Evolutionary conservation across 2,329 filamentous ascomycete genomes (phyloP).

Genomic region (Apiospora sp.): DNA sequence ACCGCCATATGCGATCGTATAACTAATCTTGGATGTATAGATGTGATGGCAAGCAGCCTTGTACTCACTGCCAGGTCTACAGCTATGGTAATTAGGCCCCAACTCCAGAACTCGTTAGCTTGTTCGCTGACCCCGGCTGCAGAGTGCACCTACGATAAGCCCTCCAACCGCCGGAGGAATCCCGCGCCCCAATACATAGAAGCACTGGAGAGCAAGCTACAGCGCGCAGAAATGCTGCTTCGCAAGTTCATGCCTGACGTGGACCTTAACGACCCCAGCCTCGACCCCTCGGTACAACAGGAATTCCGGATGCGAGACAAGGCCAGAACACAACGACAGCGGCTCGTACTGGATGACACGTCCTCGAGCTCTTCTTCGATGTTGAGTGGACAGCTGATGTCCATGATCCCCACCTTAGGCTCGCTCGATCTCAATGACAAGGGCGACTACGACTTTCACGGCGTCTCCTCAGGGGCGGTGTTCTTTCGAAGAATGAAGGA

Average conservation of each 20-base stretch:
- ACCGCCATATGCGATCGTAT: neutral
- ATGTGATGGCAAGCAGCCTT: conserved; percentile 82
- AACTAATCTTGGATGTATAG: neutral
- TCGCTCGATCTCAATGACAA: conserved; percentile 90
- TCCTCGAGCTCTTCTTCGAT: conserved; percentile 43
- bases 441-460: conserved; percentile 94
- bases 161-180: conserved; percentile 89
- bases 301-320: conserved; percentile 67
- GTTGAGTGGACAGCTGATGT: conserved; percentile 79
- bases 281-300: conserved; percentile 80
- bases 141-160: conserved; percentile 97
- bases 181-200: conserved; percentile 94
- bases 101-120: neutral
- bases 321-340: conserved; percentile 52
- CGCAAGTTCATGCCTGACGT: conserved; percentile 83
- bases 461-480: conserved; percentile 88
- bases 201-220: conserved; percentile 81
- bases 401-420: conserved; percentile 94
- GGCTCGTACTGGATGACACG: conserved; percentile 46
- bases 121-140: conserved; percentile 36
- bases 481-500: conserved; percentile 89
- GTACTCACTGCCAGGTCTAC: conserved; percentile 96
- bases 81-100: conserved; percentile 79
- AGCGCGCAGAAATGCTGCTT: conserved; percentile 82
- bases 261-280: conserved; percentile 82